Evolutionary conservation across 2,329 filamentous ascomycete species (phyloP), one percentile per base, ranked within the genome.

Genomic region (Hypoxylon sp.): DNA sequence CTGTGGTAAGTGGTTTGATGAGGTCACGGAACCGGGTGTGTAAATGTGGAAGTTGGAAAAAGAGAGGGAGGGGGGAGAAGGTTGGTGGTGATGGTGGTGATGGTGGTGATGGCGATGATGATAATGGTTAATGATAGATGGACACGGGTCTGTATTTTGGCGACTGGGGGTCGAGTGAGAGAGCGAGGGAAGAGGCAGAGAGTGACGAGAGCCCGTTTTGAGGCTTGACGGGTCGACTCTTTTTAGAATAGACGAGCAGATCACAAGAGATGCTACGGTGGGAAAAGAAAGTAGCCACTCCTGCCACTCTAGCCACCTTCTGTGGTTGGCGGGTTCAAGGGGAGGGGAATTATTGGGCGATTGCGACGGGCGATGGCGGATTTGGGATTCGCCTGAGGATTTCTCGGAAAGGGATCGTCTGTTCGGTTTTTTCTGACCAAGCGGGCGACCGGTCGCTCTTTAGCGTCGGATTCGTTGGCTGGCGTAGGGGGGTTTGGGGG

Each of bases 21-120:
- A 74, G 70, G 71, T 74, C 72, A 76, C 72, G 60, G 66, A 74
- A 69, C 56, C 31, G 20, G 30, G 35, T 48, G 64, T 53, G 46
- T 57, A 57, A 58, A 68, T 49, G 42, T 62, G 55, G 35, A 40
- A 46, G 61, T 50, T 62, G 55, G 30, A 40, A 46, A 56, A 37
- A 57, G 44, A 54, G 42, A 35, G 35, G 51, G 33, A 22, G 42
- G 53, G 49, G 49, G 13, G 48, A 54, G 44, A 50, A 49, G 3
- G 46, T 27, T 31, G 46, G 35, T 50, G 40, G 53, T 50, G 37
- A 42, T 33, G 33, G 37, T 58, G 27, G 37, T 31, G 10, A 46
- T 42, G n/a, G 20, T 20, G 49, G 42, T 37, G 25, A 56, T 48
- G 51, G n/a, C 11, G 14, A 17, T 25, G 33, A 30, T 37, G 35